phyloP scores from a whole-genome alignment of 495 filamentous ascomycete species.

The Hypoxylon lienhwacheense region DNA sequence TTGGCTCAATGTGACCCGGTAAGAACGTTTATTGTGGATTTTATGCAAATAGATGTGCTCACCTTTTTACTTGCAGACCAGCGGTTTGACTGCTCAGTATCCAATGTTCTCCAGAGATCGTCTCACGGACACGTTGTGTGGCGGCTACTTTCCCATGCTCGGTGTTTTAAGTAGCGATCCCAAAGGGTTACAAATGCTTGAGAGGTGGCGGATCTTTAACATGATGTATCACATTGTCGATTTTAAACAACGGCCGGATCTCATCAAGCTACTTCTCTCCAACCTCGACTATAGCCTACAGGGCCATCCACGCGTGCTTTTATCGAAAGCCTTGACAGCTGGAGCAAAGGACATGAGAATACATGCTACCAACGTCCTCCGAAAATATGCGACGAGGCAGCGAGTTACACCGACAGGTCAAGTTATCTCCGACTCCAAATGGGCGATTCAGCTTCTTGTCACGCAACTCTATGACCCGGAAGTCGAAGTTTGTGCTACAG shows the following conservation, averaged over 20 bases:
- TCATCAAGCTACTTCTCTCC: conserved; percentile 80
- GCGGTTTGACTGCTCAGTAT: conserved; percentile 81
- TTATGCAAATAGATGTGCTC: conserved; percentile 11
- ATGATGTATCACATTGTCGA: conserved; percentile 99
- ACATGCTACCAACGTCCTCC: conserved; percentile 76
- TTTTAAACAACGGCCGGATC: conserved; percentile 81
- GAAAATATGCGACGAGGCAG: conserved; percentile 72
- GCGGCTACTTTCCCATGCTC: conserved; percentile 92
- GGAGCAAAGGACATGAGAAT: conserved; percentile 90
- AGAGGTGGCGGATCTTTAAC: conserved; percentile 95
- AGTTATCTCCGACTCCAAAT: conserved; percentile 65
- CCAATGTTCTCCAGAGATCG: conserved; percentile 86
- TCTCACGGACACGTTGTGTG: conserved; percentile 78
- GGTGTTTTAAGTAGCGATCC: conserved; percentile 80
- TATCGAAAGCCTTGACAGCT: conserved; percentile 89
- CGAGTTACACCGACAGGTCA: conserved; percentile 43
- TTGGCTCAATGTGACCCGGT: conserved; percentile 84
- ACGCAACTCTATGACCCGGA: conserved; percentile 97
- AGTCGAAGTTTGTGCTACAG: conserved; percentile 91
- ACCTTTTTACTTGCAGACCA: conserved; percentile 56
- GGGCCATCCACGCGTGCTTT: conserved; percentile 85
- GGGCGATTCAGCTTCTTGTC: conserved; percentile 94
- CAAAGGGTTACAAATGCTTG: conserved; percentile 85
- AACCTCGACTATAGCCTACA: conserved; percentile 87
- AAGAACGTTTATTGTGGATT: conserved; percentile 30